phyloP scores from a whole-genome alignment of 176 grass and related monocot genomes.

The Rhynchospora tenuis region DNA sequence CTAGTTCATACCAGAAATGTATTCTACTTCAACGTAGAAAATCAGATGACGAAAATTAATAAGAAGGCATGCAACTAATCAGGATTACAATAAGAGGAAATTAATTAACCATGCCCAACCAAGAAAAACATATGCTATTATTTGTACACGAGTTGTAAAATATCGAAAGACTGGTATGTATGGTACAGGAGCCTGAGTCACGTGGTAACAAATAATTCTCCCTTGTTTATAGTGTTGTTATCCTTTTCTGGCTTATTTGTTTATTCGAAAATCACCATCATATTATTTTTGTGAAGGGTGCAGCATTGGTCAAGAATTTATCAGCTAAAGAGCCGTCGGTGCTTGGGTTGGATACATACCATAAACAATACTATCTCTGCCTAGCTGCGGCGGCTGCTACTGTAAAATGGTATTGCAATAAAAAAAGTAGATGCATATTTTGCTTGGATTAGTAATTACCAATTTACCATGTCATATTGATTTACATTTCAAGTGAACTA shows the following conservation, averaged over 20 bases:
- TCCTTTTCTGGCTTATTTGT: neutral
- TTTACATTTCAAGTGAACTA: neutral
- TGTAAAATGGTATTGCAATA: constrained; percentile 59
- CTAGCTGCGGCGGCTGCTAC: constrained; percentile 78
- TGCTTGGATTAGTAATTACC: too few species aligned
- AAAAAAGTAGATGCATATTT: neutral
- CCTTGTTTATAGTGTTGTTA: neutral
- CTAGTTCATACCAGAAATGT: neutral
- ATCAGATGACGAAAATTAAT: neutral
- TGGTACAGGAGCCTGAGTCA: neutral
- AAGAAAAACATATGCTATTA: neutral
- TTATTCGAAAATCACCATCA: neutral
- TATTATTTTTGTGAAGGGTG: constrained; percentile 44
- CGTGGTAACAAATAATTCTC: neutral
- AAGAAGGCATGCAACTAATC: neutral
- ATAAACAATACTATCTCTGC: constrained; percentile 95
- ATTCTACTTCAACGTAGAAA: neutral
- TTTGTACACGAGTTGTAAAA: neutral
- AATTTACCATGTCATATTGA: neutral
- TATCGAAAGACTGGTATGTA: neutral
- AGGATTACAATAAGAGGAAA: neutral
- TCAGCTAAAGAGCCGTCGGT: constrained; percentile 85
- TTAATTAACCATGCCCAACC: neutral
- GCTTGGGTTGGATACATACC: constrained; percentile 81
- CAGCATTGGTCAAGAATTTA: constrained; percentile 69